phyloP scores from a whole-genome alignment of 148 eudicot species.

The Rheum nobile region DNA sequence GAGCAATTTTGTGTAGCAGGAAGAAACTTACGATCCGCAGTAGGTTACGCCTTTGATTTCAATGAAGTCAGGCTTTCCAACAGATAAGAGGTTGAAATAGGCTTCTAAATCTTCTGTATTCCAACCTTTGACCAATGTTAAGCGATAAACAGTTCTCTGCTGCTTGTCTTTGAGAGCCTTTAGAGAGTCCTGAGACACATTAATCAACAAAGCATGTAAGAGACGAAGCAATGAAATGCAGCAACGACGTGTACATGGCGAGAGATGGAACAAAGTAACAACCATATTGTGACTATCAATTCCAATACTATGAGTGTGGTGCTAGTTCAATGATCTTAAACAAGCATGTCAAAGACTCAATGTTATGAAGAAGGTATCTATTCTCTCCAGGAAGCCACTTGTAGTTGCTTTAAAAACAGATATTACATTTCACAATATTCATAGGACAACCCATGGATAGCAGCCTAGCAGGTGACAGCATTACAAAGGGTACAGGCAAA shows the following conservation, averaged over 20 bases:
- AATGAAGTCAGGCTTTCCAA: slow-evolving; percentile 81
- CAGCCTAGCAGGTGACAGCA: not conserved
- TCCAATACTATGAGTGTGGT: not conserved
- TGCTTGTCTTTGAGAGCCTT: slow-evolving; percentile 72
- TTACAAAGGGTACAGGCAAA: not conserved
- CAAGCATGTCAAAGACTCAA: not conserved
- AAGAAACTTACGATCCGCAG: slow-evolving; percentile 85
- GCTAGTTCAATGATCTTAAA: not conserved
- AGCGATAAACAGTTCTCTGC: slow-evolving; percentile 92
- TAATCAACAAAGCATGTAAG: not conserved
- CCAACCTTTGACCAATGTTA: slow-evolving; percentile 97
- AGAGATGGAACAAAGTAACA: not conserved
- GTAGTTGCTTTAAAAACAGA: not conserved
- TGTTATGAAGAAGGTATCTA: not conserved
- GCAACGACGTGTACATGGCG: not conserved
- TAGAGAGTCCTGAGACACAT: slow-evolving; percentile 60
- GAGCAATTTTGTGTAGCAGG: not conserved
- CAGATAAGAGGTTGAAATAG: slow-evolving; percentile 60
- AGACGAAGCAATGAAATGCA: not conserved
- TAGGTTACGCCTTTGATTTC: slow-evolving; percentile 99
- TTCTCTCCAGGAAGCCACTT: not conserved
- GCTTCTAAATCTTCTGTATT: slow-evolving; percentile 91
- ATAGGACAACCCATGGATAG: not conserved
- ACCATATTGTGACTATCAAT: not conserved
- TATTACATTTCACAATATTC: not conserved